Evolutionary conservation across 139 green algal genomes (phyloP), one percentile per base, ranked within the genome.

Genomic region (Chlamydomonas sp.): DNA sequence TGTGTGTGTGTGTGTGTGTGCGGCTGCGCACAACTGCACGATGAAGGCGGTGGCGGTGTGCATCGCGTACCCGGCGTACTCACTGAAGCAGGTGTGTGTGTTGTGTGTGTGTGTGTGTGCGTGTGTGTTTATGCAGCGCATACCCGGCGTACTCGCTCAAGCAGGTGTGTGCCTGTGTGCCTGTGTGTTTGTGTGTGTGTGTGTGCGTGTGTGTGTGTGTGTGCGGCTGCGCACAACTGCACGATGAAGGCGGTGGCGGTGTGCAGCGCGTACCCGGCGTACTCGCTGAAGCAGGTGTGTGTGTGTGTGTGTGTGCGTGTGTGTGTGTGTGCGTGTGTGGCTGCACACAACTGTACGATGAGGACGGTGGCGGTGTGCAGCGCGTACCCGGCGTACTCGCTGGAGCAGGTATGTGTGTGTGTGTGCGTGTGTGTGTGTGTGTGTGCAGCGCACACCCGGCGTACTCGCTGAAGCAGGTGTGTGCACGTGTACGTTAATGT

Each of bases 171-270:
- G n/a, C n/a, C n/a, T n/a, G n/a, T n/a, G n/a, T n/a, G n/a, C n/a
- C n/a, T n/a, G n/a, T n/a, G n/a, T n/a, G n/a, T n/a, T n/a, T n/a
- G n/a, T n/a, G n/a, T n/a, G n/a, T n/a, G n/a, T n/a, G n/a, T n/a
- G n/a, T n/a, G n/a, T n/a, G n/a, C n/a, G n/a, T n/a, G n/a, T n/a
- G n/a, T n/a, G n/a, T n/a, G n/a, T n/a, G n/a, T n/a, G n/a, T n/a
- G n/a, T n/a, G n/a, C n/a, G n/a, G n/a, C n/a, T n/a, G n/a, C n/a
- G n/a, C n/a, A n/a, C n/a, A n/a, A 54, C 20, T 54, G 69, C 48
- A 31, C 73, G 47, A 79, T 79, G 74, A 49, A 72, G 0, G 38
- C 74, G 10, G 5, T 31, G 37, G 10, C 28, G 5, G 10, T 67
- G 29, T 39, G 13, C 59, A 54, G 20, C 13, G 5, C 10, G 29